Conservation (phyloP, 179 eudicot species). For the Spinacia oleracea region DNA sequence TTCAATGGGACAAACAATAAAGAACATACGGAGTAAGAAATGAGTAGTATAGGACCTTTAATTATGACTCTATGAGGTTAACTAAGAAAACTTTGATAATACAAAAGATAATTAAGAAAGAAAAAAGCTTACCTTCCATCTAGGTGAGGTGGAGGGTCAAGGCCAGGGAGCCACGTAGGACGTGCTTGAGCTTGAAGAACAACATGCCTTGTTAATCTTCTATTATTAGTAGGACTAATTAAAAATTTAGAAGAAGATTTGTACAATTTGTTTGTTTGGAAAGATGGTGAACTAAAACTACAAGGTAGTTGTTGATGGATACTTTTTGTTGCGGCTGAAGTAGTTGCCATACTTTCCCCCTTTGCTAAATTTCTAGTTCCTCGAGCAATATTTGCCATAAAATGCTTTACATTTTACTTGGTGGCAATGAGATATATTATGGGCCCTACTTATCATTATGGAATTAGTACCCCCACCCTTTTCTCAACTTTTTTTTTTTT, state of each 20-base stretch:
- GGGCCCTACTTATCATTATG: constrained; percentile 32
- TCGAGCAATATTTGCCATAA: constrained; percentile 6
- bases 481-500: background rate
- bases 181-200: constrained; percentile 50
- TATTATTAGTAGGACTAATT: background rate
- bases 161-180: constrained; percentile 94
- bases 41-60: too few species aligned
- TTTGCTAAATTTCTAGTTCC: background rate
- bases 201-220: constrained; percentile 20
- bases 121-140: constrained; percentile 71
- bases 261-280: constrained; percentile 28
- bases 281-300: constrained; percentile 34
- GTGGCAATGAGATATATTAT: constrained; percentile 11
- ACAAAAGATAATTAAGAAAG: background rate
- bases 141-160: constrained; percentile 84
- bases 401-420: constrained; percentile 1
- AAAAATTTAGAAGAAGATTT: constrained; percentile 25
- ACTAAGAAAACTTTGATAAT: background rate
- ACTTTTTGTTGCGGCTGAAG: constrained; percentile 35
- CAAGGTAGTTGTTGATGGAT: constrained; percentile 41
- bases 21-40: too few species aligned
- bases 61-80: too few species aligned
- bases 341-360: constrained; percentile 42
- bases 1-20: too few species aligned
- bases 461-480: background rate